These are phyloP conservation scores for Sporothrix globosa DNA, from an alignment of 2,329 filamentous ascomycete genomes.

Conservation along the genomic window DNA sequence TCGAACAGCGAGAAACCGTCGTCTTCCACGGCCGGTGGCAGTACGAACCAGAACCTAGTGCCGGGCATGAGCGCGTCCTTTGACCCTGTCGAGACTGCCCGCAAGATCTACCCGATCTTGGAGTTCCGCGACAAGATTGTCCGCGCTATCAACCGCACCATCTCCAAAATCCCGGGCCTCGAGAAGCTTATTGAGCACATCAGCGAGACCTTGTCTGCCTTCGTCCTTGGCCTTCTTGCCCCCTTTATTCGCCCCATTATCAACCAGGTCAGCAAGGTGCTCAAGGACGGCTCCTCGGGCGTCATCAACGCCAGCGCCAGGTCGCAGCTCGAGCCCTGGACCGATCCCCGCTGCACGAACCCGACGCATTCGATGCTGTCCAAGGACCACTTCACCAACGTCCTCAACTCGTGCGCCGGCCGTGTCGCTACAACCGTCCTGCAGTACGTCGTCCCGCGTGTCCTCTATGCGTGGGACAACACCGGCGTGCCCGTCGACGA, in stretches of 20 bases:
- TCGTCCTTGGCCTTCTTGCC: conserved; percentile 85
- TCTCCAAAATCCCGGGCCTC: conserved; percentile 89
- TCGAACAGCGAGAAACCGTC: conserved; percentile 30
- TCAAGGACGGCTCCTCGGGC: conserved; percentile 83
- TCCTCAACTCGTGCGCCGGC: conserved; percentile 77
- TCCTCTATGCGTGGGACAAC: conserved; percentile 94
- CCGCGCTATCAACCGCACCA: conserved; percentile 78
- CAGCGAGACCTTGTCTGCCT: conserved; percentile 87
- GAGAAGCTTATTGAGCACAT: conserved; percentile 92
- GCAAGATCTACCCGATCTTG: conserved; percentile 91
- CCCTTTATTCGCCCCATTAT: conserved; percentile 94
- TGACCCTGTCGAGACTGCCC: conserved; percentile 74
- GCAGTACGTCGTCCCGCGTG: conserved; percentile 83
- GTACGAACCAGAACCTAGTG: conserved; percentile 58
- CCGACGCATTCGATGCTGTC: conserved; percentile 82
- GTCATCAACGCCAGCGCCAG: conserved; percentile 69
- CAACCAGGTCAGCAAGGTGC: conserved; percentile 75
- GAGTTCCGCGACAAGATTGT: conserved; percentile 94
- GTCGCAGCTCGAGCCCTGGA: conserved; percentile 80
- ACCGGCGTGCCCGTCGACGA: conserved; percentile 79
- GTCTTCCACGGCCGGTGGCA: conserved; percentile 43
- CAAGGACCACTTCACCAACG: conserved; percentile 82
- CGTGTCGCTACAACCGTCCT: conserved; percentile 74
- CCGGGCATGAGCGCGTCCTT: conserved; percentile 76
- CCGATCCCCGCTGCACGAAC: conserved; percentile 71